Percentiles rank a stretch among this genome's conserved stretches.
These are phyloP conservation scores for Coemansia sp. DNA, from an alignment of 192 early-diverging fungal species.

Conservation along the genomic window DNA sequence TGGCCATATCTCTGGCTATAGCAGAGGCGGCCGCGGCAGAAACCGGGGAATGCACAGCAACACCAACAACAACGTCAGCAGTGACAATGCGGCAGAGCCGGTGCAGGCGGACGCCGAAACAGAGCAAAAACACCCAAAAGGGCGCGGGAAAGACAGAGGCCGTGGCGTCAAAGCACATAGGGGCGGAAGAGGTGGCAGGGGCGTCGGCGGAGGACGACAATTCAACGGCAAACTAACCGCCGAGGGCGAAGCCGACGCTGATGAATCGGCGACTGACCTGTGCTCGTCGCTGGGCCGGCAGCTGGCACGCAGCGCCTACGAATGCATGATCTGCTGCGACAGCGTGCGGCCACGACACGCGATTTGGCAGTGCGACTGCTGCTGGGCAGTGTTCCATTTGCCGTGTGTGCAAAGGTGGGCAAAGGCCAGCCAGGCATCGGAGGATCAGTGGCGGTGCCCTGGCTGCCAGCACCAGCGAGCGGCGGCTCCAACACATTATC, in stretches of 20 bases:
- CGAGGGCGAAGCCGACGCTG: neutral
- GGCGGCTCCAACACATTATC: conserved; percentile 68
- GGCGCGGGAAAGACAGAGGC: neutral
- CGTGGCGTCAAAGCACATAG: conserved; percentile 3
- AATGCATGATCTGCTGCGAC: conserved; percentile 98
- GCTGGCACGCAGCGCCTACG: conserved; percentile 69
- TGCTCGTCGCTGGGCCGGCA: conserved; percentile 60
- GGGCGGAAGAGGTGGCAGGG: neutral
- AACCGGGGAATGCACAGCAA: conserved; percentile 1
- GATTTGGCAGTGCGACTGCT: conserved; percentile 82
- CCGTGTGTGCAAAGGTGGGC: conserved; percentile 83
- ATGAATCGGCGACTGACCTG: conserved; percentile 47
- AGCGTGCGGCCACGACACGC: conserved; percentile 62
- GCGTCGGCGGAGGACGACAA: conserved; percentile 37
- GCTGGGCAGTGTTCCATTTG: conserved; percentile 90
- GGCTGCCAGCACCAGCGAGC: conserved; percentile 77
- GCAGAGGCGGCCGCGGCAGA: neutral
- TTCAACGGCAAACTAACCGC: conserved; percentile 32
- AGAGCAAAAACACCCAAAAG: neutral
- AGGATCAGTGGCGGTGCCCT: conserved; percentile 77
- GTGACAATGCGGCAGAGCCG: neutral
- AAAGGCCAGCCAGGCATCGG: conserved; percentile 43
- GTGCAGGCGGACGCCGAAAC: neutral
- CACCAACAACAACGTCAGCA: conserved; percentile 7
- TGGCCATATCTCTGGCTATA: neutral